Evolutionary conservation across 768 basidiomycete genomes (phyloP).

Genomic region (Boletus reticuloceps): DNA sequence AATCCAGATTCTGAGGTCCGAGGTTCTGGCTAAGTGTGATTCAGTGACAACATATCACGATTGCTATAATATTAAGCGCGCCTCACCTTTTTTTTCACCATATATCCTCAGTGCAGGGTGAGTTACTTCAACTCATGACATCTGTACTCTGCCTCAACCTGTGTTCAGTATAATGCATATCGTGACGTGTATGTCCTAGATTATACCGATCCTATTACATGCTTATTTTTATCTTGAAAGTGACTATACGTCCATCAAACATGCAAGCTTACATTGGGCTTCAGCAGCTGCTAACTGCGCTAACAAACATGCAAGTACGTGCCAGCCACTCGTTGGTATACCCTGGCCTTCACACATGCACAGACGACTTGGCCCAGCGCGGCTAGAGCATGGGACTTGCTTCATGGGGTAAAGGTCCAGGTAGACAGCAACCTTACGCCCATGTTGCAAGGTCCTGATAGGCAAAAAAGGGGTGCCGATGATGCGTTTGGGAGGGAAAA

Average conservation of each 20-base stretch:
- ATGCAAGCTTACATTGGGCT: conserved; percentile 67
- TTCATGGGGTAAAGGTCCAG: conserved; percentile 64
- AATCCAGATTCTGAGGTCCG: background rate
- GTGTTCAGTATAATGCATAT: conserved; percentile 72
- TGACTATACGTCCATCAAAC: conserved; percentile 68
- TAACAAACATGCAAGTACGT: conserved; percentile 68
- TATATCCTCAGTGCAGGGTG: conserved; percentile 74
- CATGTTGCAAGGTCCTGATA: conserved; percentile 38
- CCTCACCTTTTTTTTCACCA: conserved; percentile 65
- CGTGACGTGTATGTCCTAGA: conserved; percentile 53
- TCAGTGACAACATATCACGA: conserved; percentile 56
- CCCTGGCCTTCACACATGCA: conserved; percentile 7
- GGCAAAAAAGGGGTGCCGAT: conserved; percentile 57
- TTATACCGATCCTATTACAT: background rate
- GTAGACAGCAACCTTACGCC: conserved; percentile 39
- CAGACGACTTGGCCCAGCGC: conserved; percentile 74
- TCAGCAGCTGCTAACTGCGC: conserved; percentile 57
- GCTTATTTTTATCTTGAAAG: conserved; percentile 37
- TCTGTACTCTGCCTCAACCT: background rate
- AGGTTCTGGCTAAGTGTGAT: conserved; percentile 4
- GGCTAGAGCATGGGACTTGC: conserved; percentile 58
- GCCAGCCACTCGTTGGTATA: background rate
- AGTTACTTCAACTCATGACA: conserved; percentile 24
- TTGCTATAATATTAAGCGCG: conserved; percentile 55
- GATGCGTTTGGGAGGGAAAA: conserved; percentile 64